Percentiles rank a stretch among this genome's conserved stretches.
phyloP scores from a whole-genome alignment of 202 grass and related monocot genomes.

The Panicum hallii region DNA sequence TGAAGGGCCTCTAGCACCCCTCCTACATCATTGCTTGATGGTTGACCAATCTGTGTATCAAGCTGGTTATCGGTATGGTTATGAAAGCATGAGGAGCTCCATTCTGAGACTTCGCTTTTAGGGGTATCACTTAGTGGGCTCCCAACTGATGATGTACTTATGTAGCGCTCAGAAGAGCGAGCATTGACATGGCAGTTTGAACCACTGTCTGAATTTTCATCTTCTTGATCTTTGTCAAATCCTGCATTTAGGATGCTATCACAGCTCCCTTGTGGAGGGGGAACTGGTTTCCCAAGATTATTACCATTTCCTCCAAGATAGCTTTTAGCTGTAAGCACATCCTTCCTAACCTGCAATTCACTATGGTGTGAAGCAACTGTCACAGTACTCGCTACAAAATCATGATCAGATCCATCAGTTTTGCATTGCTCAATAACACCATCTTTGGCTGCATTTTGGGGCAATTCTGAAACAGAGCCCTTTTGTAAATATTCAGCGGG shows the following conservation, averaged over 20 bases:
- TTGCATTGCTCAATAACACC: slow-evolving; percentile 12
- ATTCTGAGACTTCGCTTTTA: slow-evolving; percentile 60
- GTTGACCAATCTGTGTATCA: slow-evolving; percentile 52
- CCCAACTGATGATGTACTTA: slow-evolving; percentile 48
- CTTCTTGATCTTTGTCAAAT: slow-evolving; percentile 43
- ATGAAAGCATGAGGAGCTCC: slow-evolving; percentile 60
- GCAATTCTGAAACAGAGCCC: slow-evolving; percentile 10
- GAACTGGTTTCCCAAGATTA: slow-evolving; percentile 34
- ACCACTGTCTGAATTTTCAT: slow-evolving; percentile 49
- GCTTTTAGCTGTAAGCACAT: slow-evolving; percentile 35
- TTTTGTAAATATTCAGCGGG: slow-evolving; percentile 31
- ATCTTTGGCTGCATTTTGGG: slow-evolving; percentile 30
- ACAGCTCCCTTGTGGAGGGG: slow-evolving; percentile 35
- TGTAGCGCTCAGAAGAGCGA: slow-evolving; percentile 31
- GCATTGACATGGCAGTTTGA: slow-evolving; percentile 42
- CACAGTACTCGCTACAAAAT: slow-evolving; percentile 2
- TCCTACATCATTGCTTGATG: slow-evolving; percentile 53
- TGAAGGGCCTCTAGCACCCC: slow-evolving; percentile 82
- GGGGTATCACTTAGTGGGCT: slow-evolving; percentile 55
- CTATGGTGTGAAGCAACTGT: slow-evolving; percentile 24
- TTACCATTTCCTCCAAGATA: slow-evolving; percentile 30
- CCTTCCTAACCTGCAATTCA: slow-evolving; percentile 30
- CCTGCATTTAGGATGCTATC: slow-evolving; percentile 33
- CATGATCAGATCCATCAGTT: slow-evolving; percentile 14
- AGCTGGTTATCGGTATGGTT: slow-evolving; percentile 61